phyloP scores from a whole-genome alignment of 2,329 filamentous ascomycete species.

The Pestalotiopsis sp. region DNA sequence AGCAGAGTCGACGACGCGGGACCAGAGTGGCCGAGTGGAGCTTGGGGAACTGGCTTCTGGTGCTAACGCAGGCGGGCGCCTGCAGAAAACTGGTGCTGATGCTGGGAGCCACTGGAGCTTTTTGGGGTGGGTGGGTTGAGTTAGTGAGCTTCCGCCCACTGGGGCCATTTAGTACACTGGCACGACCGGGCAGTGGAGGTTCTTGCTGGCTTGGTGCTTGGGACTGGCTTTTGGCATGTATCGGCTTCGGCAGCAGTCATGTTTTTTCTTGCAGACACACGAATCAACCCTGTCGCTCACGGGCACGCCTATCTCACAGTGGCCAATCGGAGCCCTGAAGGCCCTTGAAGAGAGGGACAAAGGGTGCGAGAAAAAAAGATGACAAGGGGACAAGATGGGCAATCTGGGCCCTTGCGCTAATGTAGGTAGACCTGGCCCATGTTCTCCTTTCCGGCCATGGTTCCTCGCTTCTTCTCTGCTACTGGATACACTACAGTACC shows the following conservation, averaged over 20 bases:
- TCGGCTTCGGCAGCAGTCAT: neutral
- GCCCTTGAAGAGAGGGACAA: neutral
- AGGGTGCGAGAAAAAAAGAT: neutral
- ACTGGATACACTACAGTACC: neutral
- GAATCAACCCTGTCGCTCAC: neutral
- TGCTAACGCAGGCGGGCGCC: neutral
- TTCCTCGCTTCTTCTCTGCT: neutral
- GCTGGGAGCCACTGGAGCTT: neutral
- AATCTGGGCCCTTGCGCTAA: slow-evolving; percentile 5
- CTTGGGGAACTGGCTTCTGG: neutral
- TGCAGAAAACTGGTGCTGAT: neutral
- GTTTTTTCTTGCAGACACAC: neutral
- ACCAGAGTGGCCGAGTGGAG: neutral
- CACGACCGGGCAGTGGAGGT: neutral
- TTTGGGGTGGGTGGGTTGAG: neutral
- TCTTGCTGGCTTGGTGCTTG: neutral
- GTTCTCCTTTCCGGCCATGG: neutral
- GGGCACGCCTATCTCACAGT: neutral
- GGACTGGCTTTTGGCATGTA: neutral
- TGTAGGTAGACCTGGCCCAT: neutral
- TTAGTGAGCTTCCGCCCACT: neutral
- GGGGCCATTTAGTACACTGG: neutral
- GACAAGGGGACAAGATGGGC: neutral
- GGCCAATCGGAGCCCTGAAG: neutral
- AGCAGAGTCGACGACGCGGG: neutral